Evolutionary conservation across 306 rosid species (phyloP), one percentile per base, ranked within the genome.

Genomic region (Potentilla sterilis): DNA sequence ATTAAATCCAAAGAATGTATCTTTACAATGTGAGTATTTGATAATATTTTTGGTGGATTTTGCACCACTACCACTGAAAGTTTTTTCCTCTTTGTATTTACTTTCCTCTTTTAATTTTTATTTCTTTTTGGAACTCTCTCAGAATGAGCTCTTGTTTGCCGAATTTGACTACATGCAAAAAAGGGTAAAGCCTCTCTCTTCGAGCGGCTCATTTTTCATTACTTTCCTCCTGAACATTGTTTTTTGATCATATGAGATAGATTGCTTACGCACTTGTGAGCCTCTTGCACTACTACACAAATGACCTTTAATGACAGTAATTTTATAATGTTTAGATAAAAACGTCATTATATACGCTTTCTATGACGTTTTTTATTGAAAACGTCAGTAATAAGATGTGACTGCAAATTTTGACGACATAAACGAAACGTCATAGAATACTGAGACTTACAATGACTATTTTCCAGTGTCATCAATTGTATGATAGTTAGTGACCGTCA

Each of bases 91-190:
- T 44, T 3, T 43, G 9, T 43, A 2, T 43, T 43, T 9, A 8
- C n/a, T n/a, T 7, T 8, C 2, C 10, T 43, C 2, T 8, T 44
- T 11, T 10, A 51, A 38, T 69, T 15, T 28, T 47, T 21, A 72
- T 57, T 41, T 47, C 38, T 72, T 38, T 54, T 37, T n/a, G n/a
- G 41, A n/a, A 18, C 62, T 72, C 75, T 28, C 49, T 62, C 90
- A 94, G 98, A 91, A 94, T 6, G 97, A 94, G 89, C 90, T 91
- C 75, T 73, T 90, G 83, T 89, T 90, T 82, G 86, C 91, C 40
- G 98, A 93, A 84, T 86, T 93, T 77, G 97, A 93, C 83, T 90
- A 88, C 90, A 93, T 93, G 98, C 95, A 93, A 70, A 90, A 90
- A 71, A 84, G 90, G 90, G 90, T 87, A 84, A 32, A 43, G 2